Evolutionary conservation across 2,329 filamentous ascomycete genomes (phyloP).

Genomic region (Pseudocercospora cruenta): DNA sequence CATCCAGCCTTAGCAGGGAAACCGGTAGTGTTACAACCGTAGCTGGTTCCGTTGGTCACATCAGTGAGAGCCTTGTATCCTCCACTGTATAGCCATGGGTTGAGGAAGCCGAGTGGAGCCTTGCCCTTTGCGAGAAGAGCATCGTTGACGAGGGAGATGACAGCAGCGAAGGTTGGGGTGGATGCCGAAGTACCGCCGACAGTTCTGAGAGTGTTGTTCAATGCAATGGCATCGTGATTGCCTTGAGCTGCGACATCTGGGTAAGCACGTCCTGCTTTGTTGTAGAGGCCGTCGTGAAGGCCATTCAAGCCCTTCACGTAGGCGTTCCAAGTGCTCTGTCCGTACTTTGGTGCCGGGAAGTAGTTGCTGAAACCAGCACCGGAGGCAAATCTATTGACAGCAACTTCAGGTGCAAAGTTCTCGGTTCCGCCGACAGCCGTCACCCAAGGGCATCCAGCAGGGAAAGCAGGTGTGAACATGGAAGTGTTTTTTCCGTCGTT

Average conservation of each 20-base stretch:
- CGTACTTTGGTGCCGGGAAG: conserved; percentile 50
- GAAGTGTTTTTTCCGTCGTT: conserved; percentile 51
- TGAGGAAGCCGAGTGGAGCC: conserved; percentile 60
- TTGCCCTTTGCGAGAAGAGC: conserved; percentile 57
- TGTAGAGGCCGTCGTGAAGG: conserved; percentile 49
- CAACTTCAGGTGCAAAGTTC: conserved; percentile 49
- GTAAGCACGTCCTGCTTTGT: conserved; percentile 49
- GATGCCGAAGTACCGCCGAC: conserved; percentile 59
- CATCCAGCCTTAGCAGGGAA: conserved; percentile 39
- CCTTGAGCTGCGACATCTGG: conserved; percentile 53
- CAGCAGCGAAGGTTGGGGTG: conserved; percentile 58
- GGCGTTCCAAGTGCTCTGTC: conserved; percentile 44
- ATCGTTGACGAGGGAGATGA: conserved; percentile 67
- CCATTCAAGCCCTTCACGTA: conserved; percentile 48
- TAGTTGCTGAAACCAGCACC: conserved; percentile 53
- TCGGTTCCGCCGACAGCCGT: conserved; percentile 52
- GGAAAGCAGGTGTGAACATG: conserved; percentile 51
- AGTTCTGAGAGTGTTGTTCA: conserved; percentile 44
- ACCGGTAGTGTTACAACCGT: conserved; percentile 34
- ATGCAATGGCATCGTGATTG: conserved; percentile 40
- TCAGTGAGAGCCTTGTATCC: conserved; percentile 56
- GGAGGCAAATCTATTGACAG: conserved; percentile 58
- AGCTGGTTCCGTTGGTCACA: conserved; percentile 42
- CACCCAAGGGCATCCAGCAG: conserved; percentile 45
- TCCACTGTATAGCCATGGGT: conserved; percentile 61